Evolutionary conservation across 2,329 filamentous ascomycete genomes (phyloP), one percentile per base, ranked within the genome.

Genomic region (Phyllosticta ampelicida): DNA sequence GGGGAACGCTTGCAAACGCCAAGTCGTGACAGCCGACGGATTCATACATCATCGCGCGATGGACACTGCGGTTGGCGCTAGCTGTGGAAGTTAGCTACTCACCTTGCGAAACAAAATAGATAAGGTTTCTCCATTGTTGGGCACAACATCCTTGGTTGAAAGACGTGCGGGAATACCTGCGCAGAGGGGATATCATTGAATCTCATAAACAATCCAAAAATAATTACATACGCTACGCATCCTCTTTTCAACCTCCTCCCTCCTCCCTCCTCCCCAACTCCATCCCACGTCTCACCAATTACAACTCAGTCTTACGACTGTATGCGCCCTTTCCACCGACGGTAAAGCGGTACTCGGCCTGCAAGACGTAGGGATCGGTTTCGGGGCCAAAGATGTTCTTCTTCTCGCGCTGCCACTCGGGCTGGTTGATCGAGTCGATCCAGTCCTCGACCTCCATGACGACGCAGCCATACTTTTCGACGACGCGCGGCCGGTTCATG

Each of bases 381-480:
- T 67, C 71, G 1, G 76, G 75, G 1, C 75, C 73, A 61, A 75
- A 80, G 61, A 80, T 76, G 61, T 80, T 72, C 67, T 71, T 75
- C 63, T 76, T 73, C 52, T 77, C 73, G 58, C 91, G 82, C 60
- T 84, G 84, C 92, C 92, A 96, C 72, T 90, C 82, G 0, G 91
- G 91, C 65, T 95, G 82, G 74, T 96, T 96, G 74, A 97, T 94
- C 23, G 80, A 90, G 69, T 95, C 91, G 67, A 96, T 95, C 82
- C 85, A 96, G 71, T 94, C 90, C 78, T 96, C 83, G 11, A 94
- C 89, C 75, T 96, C 92, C 72, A 96, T 81, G 53, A 96, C 92
- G 23, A 96, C 68, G 72, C 92, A 96, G 29, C 89, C 90, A 68
- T 90, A 89, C 76, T 91, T 70, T 58, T 82, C 79, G 23, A 90